Evolutionary conservation across 176 grass and related monocot genomes (phyloP).

Genomic region (Oryza brachyantha): DNA sequence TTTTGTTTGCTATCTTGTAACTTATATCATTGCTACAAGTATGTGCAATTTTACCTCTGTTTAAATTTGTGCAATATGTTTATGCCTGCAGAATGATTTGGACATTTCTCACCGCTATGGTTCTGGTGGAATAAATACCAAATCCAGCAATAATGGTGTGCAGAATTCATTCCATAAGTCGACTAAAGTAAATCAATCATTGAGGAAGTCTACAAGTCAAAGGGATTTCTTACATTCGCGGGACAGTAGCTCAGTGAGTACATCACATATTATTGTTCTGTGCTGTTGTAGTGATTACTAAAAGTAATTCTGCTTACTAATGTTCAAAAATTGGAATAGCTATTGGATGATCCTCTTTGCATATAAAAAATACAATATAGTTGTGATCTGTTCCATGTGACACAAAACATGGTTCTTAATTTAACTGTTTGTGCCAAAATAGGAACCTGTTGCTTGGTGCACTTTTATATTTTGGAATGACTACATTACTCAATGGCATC

Average conservation of each 20-base stretch:
- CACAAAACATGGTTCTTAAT: background rate
- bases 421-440: background rate
- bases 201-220: conserved; percentile 69
- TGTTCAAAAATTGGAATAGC: background rate
- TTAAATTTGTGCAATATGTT: conserved; percentile 18
- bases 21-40: background rate
- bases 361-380: background rate
- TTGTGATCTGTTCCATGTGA: background rate
- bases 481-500: background rate
- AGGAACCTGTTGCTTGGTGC: background rate
- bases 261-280: background rate
- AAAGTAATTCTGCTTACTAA: background rate
- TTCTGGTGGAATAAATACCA: conserved; percentile 35
- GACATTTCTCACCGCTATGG: conserved; percentile 44
- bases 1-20: background rate
- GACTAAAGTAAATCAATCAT: conserved; percentile 44
- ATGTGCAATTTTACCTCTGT: background rate
- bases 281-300: background rate
- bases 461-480: background rate
- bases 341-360: background rate
- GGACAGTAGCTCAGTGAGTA: conserved; percentile 76
- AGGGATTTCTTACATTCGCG: conserved; percentile 67
- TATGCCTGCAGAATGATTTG: conserved; percentile 56
- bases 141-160: conserved; percentile 24
- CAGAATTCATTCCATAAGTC: conserved; percentile 54